Evolutionary conservation across 2,329 filamentous ascomycete species (phyloP), one percentile per base, ranked within the genome.

Genomic region (Amauroascus niger): DNA sequence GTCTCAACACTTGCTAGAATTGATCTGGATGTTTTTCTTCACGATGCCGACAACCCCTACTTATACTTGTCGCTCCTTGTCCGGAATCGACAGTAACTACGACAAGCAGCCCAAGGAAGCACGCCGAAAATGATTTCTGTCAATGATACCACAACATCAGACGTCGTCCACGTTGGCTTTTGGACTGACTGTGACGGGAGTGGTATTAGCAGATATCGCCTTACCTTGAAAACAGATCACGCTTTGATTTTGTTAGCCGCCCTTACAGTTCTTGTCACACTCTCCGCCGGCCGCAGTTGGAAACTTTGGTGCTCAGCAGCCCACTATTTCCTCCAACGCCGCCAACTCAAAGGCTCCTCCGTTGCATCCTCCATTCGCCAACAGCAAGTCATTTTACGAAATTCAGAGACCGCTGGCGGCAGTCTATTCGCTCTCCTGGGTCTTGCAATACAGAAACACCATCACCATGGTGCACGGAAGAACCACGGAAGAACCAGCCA

Each of bases 231-330:
- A 52, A 45, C 50, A 37, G 37, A 47, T 22, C 28, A 18, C 7
- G 50, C 50, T 30, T 26, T 45, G 18, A 37, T 52, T n/a, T 18
- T 52, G 30, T 18, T 52, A 18, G 50, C 50, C 6, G 40, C 43
- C 9, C 50, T 52, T 20, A 52, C 50, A 24, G 50, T 52, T 37
- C 50, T 52, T 16, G 50, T 52, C 26, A 52, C 50, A 11, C 40
- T 52, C 43, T 52, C 40, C n/a, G 40, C 50, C 22, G 37, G 48
- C n/a, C 48, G 48, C 24, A 50, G 48, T 14, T 50, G 48, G 48
- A 50, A 37, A n/a, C 26, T 50, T 1, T 50, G 48, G 48, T 28
- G 20, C 1, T 41, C 48, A 14, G 35, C 24, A n/a, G 37, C 24
- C 24, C 48, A 50, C 39, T 41, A 30, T 6, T 13, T 22, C 9